Evolutionary conservation across 2,329 filamentous ascomycete species (phyloP).

Genomic region (Penicillium sp.): DNA sequence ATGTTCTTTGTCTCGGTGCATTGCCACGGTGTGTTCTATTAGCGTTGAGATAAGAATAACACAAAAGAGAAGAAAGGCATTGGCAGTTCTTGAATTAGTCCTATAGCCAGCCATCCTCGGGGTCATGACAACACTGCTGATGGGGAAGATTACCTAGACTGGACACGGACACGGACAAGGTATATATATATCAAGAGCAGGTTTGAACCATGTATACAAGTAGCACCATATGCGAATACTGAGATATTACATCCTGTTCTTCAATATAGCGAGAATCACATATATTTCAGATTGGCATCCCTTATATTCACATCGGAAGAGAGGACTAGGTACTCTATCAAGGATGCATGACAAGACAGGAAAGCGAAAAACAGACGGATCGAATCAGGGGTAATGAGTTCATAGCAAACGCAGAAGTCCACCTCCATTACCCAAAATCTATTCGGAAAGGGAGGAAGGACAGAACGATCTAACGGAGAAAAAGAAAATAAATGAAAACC

Average conservation of each 20-base stretch:
- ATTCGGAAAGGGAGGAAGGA: constrained; percentile 1
- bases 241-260: neutral
- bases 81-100: neutral
- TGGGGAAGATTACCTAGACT: too few species aligned
- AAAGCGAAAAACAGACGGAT: constrained; percentile 8
- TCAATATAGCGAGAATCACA: neutral
- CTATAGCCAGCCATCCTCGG: neutral
- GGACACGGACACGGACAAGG: too few species aligned
- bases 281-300: constrained; percentile 3
- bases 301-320: constrained; percentile 11
- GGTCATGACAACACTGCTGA: too few species aligned
- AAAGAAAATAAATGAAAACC: constrained; percentile 13
- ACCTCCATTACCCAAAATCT: constrained; percentile 3
- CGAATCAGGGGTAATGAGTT: constrained; percentile 11
- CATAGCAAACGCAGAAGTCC: constrained; percentile 10
- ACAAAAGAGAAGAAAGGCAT: neutral
- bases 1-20: neutral
- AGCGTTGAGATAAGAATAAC: neutral
- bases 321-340: constrained; percentile 8
- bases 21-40: neutral
- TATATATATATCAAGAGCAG: neutral
- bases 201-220: neutral
- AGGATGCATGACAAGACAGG: constrained; percentile 9
- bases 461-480: constrained; percentile 11
- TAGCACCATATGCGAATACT: neutral